Percentiles rank a stretch among this genome's conserved stretches.
phyloP scores from a whole-genome alignment of 768 basidiomycete species.

The Leccinum longicurvipes region DNA sequence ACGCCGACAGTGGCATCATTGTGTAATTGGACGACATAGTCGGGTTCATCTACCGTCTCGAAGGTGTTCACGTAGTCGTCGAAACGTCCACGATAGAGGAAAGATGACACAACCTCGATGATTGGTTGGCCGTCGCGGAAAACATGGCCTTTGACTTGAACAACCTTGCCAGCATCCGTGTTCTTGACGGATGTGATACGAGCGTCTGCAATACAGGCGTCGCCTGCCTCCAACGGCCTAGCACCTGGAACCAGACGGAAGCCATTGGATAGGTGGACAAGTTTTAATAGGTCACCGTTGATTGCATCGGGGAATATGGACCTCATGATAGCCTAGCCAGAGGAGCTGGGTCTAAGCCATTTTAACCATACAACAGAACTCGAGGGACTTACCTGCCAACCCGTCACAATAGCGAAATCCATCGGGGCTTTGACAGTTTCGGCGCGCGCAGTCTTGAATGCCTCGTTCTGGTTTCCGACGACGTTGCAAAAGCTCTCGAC shows the following conservation, averaged over 20 bases:
- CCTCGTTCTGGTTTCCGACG: slow-evolving; percentile 89
- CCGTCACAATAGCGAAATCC: slow-evolving; percentile 98
- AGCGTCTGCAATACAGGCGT: slow-evolving; percentile 87
- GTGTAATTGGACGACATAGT: slow-evolving; percentile 74
- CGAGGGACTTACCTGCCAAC: slow-evolving; percentile 80
- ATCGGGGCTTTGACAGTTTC: slow-evolving; percentile 81
- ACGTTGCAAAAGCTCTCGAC: slow-evolving; percentile 91
- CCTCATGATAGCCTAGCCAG: slow-evolving; percentile 90
- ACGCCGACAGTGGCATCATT: slow-evolving; percentile 85
- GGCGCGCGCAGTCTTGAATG: slow-evolving; percentile 77
- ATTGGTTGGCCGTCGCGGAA: slow-evolving; percentile 74
- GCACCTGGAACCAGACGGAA: slow-evolving; percentile 86
- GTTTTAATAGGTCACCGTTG: slow-evolving; percentile 91
- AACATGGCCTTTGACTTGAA: slow-evolving; percentile 84
- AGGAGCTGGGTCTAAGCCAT: slow-evolving; percentile 11
- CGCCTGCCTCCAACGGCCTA: slow-evolving; percentile 74
- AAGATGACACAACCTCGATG: slow-evolving; percentile 91
- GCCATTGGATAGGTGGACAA: slow-evolving; percentile 96
- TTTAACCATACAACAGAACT: neutral
- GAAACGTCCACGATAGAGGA: slow-evolving; percentile 96
- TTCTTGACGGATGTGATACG: slow-evolving; percentile 88
- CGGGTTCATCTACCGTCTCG: slow-evolving; percentile 85
- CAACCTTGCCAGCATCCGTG: slow-evolving; percentile 87
- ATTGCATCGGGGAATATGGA: slow-evolving; percentile 91
- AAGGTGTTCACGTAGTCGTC: slow-evolving; percentile 95